Conservation (phyloP, 768 basidiomycete genomes). For the Clitopilus passeckerianus region DNA sequence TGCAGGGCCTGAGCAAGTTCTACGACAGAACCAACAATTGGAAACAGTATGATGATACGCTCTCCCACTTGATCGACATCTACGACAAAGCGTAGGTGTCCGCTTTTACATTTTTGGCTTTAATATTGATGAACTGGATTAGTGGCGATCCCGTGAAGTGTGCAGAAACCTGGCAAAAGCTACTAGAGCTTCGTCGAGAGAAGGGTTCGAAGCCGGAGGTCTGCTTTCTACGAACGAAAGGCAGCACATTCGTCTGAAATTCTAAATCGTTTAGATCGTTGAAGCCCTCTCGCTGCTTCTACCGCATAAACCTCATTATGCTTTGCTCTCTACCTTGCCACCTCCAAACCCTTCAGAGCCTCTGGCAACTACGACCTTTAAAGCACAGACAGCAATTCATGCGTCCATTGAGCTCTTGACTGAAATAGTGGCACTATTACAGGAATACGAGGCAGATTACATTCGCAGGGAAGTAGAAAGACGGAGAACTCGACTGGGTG, state of each 20-base stretch:
- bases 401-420: constrained; percentile 68
- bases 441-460: constrained; percentile 53
- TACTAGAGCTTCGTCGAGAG: constrained; percentile 57
- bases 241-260: constrained; percentile 15
- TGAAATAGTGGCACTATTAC: constrained; percentile 62
- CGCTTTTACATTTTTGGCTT: not conserved
- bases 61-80: constrained; percentile 54
- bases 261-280: constrained; percentile 47
- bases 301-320: constrained; percentile 63
- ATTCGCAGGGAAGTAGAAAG: constrained; percentile 70
- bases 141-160: constrained; percentile 77
- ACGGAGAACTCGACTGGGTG: constrained; percentile 72
- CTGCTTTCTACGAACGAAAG: not conserved
- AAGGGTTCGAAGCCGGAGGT: constrained; percentile 31
- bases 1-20: constrained; percentile 68
- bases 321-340: constrained; percentile 61
- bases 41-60: constrained; percentile 48
- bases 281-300: constrained; percentile 66
- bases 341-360: constrained; percentile 76
- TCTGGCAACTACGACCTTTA: constrained; percentile 49
- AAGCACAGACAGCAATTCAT: constrained; percentile 58
- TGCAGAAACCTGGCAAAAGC: constrained; percentile 76
- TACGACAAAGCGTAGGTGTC: constrained; percentile 52
- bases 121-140: not conserved
- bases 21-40: constrained; percentile 63